Evolutionary conservation across 345 rosid species (phyloP).

Genomic region (Eutrema yunnanense): DNA sequence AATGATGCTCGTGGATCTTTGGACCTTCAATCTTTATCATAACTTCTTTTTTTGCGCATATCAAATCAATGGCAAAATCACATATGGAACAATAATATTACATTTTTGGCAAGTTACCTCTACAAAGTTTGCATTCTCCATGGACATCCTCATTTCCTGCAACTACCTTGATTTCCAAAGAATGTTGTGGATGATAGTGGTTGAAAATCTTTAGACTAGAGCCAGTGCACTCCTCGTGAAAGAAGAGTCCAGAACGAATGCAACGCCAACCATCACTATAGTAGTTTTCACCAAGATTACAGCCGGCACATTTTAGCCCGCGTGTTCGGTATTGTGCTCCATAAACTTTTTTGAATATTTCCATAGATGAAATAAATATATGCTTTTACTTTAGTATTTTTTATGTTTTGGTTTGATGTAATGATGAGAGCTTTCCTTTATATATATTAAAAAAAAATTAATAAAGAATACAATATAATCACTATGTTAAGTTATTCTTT

Average conservation of each 20-base stretch:
- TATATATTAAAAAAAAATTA: neutral
- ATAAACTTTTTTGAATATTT: neutral
- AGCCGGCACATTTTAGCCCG: neutral
- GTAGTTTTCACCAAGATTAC: neutral
- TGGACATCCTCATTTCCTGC: neutral
- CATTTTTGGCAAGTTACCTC: neutral
- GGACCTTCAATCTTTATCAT: neutral
- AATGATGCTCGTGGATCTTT: neutral
- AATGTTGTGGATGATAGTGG: slow-evolving; percentile 2
- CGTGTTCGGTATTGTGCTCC: neutral
- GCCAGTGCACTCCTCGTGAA: neutral
- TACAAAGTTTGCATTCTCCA: slow-evolving; percentile 1
- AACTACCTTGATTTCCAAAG: neutral
- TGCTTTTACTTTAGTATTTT: neutral
- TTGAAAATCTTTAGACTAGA: neutral
- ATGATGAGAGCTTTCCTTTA: neutral
- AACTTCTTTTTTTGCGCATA: neutral
- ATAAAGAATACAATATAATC: neutral
- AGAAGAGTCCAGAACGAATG: neutral
- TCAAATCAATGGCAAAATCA: neutral
- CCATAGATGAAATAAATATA: neutral
- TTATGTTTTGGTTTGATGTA: neutral
- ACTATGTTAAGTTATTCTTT: neutral
- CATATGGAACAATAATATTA: neutral
- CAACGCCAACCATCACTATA: neutral